Conservation (phyloP, 495 filamentous ascomycete species). For the Oidiodendron maius region DNA sequence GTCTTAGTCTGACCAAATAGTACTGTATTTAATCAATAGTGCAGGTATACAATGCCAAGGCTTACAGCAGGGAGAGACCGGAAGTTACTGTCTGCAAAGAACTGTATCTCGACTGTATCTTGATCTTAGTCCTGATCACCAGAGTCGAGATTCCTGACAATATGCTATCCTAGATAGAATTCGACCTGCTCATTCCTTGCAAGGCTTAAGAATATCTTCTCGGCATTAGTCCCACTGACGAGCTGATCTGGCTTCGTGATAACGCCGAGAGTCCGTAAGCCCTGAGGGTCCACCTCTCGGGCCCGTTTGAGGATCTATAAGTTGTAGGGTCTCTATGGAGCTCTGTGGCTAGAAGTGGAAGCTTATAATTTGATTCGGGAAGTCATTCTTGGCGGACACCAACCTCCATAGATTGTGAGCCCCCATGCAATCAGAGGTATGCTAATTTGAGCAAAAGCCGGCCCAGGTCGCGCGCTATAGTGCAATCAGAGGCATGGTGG, state of each 20-base stretch:
- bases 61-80: slow-evolving; percentile 2
- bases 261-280: slow-evolving; percentile 69
- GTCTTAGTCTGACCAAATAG: slow-evolving; percentile 48
- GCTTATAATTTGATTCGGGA: slow-evolving; percentile 34
- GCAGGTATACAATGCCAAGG: slow-evolving; percentile 43
- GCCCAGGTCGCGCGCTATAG: no score
- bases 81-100: slow-evolving; percentile 33
- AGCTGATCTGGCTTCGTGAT: slow-evolving; percentile 48
- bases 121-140: slow-evolving; percentile 28
- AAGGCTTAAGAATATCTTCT: slow-evolving; percentile 30
- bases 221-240: slow-evolving; percentile 27
- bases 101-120: slow-evolving; percentile 27
- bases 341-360: slow-evolving; percentile 42
- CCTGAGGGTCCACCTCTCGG: slow-evolving; percentile 59
- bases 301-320: slow-evolving; percentile 60
- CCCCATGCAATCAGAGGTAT: slow-evolving; percentile 59
- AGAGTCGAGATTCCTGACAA: slow-evolving; percentile 39
- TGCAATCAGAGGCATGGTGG: no score
- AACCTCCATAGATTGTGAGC: slow-evolving; percentile 67
- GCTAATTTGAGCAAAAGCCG: no score
- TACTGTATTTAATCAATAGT: slow-evolving; percentile 47
- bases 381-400: slow-evolving; percentile 58
- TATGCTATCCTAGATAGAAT: slow-evolving; percentile 45
- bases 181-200: slow-evolving; percentile 40
- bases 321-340: slow-evolving; percentile 32